Conservation (phyloP, 2,329 filamentous ascomycete species). For the Colletotrichum melonis region DNA sequence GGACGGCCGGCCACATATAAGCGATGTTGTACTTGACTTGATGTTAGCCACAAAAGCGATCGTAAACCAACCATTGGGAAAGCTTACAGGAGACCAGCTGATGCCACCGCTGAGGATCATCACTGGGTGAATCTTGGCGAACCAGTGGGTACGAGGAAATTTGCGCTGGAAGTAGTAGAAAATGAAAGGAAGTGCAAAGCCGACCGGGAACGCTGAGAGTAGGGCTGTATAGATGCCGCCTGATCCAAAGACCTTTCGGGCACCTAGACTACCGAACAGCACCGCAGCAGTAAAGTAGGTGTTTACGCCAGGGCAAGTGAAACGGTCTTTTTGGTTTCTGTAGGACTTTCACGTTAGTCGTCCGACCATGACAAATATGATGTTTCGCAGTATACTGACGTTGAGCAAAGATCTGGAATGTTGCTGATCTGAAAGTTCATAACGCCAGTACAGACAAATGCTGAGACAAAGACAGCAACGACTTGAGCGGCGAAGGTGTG, state of each 20-base stretch:
- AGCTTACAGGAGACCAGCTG: slow-evolving; percentile 44
- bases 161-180: slow-evolving; percentile 46
- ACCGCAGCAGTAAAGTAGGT: slow-evolving; percentile 52
- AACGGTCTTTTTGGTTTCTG: slow-evolving; percentile 38
- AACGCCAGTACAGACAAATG: slow-evolving; percentile 47
- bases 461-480: slow-evolving; percentile 48
- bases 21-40: slow-evolving; percentile 49
- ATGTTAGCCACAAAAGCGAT: background rate
- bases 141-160: slow-evolving; percentile 45
- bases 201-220: slow-evolving; percentile 49
- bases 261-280: slow-evolving; percentile 54
- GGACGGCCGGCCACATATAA: slow-evolving; percentile 57
- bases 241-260: slow-evolving; percentile 49
- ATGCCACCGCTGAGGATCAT: slow-evolving; percentile 50
- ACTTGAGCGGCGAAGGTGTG: slow-evolving; percentile 50
- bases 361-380: too few species aligned
- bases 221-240: slow-evolving; percentile 49
- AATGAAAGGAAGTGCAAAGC: slow-evolving; percentile 45
- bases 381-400: background rate
- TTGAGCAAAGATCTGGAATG: slow-evolving; percentile 44
- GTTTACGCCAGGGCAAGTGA: slow-evolving; percentile 45
- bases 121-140: slow-evolving; percentile 54
- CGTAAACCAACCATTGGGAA: too few species aligned
- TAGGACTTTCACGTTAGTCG: background rate
- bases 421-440: slow-evolving; percentile 48